phyloP scores from a whole-genome alignment of 176 grass and related monocot species.

The Bolboschoenus planiculmis region DNA sequence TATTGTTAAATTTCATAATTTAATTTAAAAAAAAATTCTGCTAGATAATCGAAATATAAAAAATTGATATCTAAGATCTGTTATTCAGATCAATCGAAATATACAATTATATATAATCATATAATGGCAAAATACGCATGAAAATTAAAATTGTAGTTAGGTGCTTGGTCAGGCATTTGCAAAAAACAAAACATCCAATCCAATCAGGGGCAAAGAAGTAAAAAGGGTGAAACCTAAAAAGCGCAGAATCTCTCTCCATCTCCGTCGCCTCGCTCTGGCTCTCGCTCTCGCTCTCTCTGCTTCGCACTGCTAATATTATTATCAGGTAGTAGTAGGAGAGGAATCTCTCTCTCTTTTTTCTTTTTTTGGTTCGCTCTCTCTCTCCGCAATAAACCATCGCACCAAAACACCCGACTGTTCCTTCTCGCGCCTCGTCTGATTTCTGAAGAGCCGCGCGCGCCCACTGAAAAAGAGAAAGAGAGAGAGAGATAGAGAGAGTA shows the following conservation, averaged over 20 bases:
- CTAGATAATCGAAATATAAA: too few species aligned
- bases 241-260: not conserved
- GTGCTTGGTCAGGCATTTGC: too few species aligned
- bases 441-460: constrained; percentile 1
- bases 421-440: not conserved
- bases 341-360: not conserved
- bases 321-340: not conserved
- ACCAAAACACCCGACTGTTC: not conserved
- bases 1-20: too few species aligned
- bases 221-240: constrained; percentile 3
- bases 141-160: too few species aligned
- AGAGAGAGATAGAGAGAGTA: constrained; percentile 66
- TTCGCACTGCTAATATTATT: not conserved
- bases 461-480: not conserved
- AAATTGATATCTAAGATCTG: too few species aligned
- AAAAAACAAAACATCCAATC: not conserved
- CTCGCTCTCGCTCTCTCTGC: not conserved
- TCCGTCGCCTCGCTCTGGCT: not conserved
- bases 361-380: not conserved
- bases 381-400: not conserved
- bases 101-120: too few species aligned
- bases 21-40: too few species aligned
- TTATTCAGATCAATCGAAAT: too few species aligned
- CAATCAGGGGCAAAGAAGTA: not conserved
- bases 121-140: too few species aligned